Percentiles rank a stretch among this genome's conserved stretches.
Evolutionary conservation across 495 filamentous ascomycete genomes (phyloP).

Genomic region (Aspergillus diversus): DNA sequence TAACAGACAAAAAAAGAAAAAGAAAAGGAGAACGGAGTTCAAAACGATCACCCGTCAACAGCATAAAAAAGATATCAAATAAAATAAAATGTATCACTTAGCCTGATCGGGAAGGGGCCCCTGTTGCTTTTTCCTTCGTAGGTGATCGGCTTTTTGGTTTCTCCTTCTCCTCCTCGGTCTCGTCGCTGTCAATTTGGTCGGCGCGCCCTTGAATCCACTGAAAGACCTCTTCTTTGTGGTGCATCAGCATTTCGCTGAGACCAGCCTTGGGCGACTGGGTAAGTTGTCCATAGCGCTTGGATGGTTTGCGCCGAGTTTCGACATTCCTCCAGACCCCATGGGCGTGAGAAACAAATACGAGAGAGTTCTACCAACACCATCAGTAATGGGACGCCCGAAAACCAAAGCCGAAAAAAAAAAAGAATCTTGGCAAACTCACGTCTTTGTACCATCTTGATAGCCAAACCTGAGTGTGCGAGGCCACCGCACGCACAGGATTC

Average conservation of each 20-base stretch:
- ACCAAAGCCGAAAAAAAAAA: background rate
- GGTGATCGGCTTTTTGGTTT: conserved; percentile 24
- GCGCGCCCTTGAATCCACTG: conserved; percentile 56
- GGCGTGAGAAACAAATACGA: conserved; percentile 70
- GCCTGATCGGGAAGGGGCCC: background rate
- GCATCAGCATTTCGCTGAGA: conserved; percentile 66
- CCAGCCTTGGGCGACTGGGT: conserved; percentile 54
- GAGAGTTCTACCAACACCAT: conserved; percentile 53
- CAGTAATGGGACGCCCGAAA: background rate
- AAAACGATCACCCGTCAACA: background rate
- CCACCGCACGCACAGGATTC: conserved; percentile 59
- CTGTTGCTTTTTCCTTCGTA: conserved; percentile 20
- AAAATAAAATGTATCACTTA: conserved; percentile 11
- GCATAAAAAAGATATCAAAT: background rate
- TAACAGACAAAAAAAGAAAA: background rate
- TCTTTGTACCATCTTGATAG: conserved; percentile 73
- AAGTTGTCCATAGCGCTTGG: conserved; percentile 70
- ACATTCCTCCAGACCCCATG: conserved; percentile 72
- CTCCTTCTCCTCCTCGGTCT: conserved; percentile 38
- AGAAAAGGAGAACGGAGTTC: conserved; percentile 6
- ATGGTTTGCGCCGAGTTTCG: conserved; percentile 58
- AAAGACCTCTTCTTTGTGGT: conserved; percentile 60
- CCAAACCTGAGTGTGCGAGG: conserved; percentile 63
- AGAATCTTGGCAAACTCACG: conserved; percentile 32
- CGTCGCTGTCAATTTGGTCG: conserved; percentile 31